Base-by-base conservation (phyloP, 805 yeast species). In the Spathaspora gorwiae region DNA sequence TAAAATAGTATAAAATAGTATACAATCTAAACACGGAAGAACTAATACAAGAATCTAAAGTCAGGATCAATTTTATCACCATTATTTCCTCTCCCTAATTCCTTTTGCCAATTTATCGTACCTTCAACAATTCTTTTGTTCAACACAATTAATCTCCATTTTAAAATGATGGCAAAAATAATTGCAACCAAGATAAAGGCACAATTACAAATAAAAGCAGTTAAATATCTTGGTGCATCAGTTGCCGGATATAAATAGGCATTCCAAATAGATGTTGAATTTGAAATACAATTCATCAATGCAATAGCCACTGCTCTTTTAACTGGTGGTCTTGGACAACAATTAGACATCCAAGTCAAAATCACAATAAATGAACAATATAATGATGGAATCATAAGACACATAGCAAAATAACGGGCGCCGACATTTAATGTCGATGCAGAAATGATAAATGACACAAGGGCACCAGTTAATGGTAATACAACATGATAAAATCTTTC, bases 241-340 rank as follows among this genome's bases (percentile, higher is more conserved):
- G 65, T 48, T 2, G 63, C 38, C 12, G 80, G 79, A 50, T 78
- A 78, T 38, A 78, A 61, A 54, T 75, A 78, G 1, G 81, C 63
- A 47, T 76, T 79, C 76, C 81, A 77, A 43, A 78, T 77, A 5
- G 81, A 76, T 0, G 83, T 75, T 6, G 80, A 72, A 56, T 79
- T 78, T 24, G 80, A 73, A 40, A 78, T 55, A 57, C 80, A 75
- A 57, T 80, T 80, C 73, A 80, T 76, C 47, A 76, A 53, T 0
- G 83, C 80, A 52, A 79, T 59, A 7, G 81, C 79, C 49, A 78
- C 73, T 29, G 83, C 82, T 56, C 84, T 66, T 57, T 80, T 79
- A 47, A 78, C 64, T 7, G 83, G 81, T 8, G 83, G 84, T 51
- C 83, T 65, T 32, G 83, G 80, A 36, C 73, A 68, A 47, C 76